A percentile compares a stretch with the other conserved stretches of the same genome.
These are phyloP conservation scores for Pterothamnion heteromorphum DNA, from an alignment of 31 red algal species.

Conservation along the genomic window DNA sequence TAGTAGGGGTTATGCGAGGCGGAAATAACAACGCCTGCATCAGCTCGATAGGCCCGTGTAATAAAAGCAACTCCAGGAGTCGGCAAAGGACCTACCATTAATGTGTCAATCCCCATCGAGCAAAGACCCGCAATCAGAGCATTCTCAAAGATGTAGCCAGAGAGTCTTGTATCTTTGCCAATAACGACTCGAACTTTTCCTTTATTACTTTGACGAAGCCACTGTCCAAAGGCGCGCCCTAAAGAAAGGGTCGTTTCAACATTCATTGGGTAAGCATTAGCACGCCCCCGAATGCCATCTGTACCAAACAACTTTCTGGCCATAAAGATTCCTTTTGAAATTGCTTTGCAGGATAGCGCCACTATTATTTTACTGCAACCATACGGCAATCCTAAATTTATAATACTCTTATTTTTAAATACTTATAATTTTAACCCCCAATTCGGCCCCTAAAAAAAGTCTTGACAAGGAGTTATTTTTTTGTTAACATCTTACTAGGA, in stretches of 20 bases:
- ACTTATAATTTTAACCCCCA: too few species aligned
- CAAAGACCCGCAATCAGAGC: neutral
- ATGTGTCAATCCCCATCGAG: neutral
- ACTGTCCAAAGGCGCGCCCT: neutral
- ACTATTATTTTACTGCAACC: too few species aligned
- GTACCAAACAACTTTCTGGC: constrained; percentile 5
- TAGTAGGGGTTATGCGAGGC: constrained; percentile 68
- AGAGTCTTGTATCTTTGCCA: constrained; percentile 30
- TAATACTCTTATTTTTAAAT: too few species aligned
- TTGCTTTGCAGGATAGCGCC: too few species aligned
- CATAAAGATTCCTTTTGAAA: neutral
- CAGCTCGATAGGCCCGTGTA: constrained; percentile 34
- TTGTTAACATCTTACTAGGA: too few species aligned
- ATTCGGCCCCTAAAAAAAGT: too few species aligned
- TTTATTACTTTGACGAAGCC: neutral
- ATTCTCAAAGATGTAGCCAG: constrained; percentile 26
- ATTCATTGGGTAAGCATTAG: constrained; percentile 17
- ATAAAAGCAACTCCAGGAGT: constrained; percentile 56
- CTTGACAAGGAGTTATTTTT: too few species aligned
- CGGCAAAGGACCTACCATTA: constrained; percentile 45
- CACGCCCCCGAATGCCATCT: constrained; percentile 10
- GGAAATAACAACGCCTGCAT: constrained; percentile 65
- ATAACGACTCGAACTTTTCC: neutral
- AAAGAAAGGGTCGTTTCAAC: neutral
- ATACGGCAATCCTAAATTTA: too few species aligned